Percentiles rank a stretch among this genome's conserved stretches.
Conservation (phyloP, 1,284 basidiomycete genomes). For the Cystobasidiaceae sp. region DNA sequence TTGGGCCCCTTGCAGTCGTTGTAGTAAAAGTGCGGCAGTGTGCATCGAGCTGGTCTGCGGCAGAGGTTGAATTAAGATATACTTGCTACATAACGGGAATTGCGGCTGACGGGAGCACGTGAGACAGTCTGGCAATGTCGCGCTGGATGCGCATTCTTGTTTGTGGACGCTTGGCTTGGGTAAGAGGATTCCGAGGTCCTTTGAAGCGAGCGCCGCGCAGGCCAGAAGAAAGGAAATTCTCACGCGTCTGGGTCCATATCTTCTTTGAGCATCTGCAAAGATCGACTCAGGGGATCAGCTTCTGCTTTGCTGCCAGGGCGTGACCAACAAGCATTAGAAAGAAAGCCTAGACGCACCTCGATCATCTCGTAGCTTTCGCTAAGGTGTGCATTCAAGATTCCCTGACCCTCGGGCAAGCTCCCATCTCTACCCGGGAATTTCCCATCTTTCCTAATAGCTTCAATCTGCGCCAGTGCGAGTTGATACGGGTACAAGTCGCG, state of each 20-base stretch:
- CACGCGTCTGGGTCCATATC: slow-evolving; percentile 31
- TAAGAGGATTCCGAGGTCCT: no score
- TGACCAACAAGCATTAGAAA: not conserved
- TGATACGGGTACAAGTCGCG: slow-evolving; percentile 81
- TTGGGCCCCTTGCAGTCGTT: no score
- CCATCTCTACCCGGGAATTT: slow-evolving; percentile 77
- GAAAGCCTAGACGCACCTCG: slow-evolving; percentile 59
- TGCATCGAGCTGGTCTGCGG: no score
- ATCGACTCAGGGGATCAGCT: not conserved
- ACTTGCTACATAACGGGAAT: no score
- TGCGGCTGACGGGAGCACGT: no score
- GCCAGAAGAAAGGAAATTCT: not conserved
- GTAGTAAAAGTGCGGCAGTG: no score
- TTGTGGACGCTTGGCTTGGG: no score
- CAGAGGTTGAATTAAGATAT: no score
- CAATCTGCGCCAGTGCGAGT: slow-evolving; percentile 61
- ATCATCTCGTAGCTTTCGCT: slow-evolving; percentile 94
- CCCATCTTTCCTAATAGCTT: slow-evolving; percentile 84
- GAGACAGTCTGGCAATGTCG: no score
- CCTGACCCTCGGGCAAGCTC: slow-evolving; percentile 88
- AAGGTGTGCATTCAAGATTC: slow-evolving; percentile 90
- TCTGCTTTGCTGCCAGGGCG: not conserved
- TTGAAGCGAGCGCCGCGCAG: no score
- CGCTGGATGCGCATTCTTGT: no score
- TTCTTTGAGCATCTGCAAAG: slow-evolving; percentile 27